A percentile compares a stretch with the other conserved stretches of the same genome.
These are phyloP conservation scores for Abrus pulchellus DNA, from an alignment of 306 rosid genomes.

Conservation along the genomic window DNA sequence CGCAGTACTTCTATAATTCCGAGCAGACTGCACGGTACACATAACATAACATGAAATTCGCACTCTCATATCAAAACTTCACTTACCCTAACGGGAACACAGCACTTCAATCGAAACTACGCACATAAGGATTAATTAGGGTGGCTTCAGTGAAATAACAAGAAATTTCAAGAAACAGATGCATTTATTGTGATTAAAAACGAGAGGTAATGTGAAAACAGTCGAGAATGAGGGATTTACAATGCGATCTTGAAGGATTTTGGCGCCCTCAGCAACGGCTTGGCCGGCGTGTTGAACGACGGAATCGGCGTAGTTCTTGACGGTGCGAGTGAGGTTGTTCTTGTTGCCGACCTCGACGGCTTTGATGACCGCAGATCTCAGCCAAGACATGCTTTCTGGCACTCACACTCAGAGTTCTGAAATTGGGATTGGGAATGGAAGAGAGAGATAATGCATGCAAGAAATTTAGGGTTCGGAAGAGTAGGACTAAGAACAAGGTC, in stretches of 20 bases:
- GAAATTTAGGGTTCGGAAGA: conserved; percentile 41
- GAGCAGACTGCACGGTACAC: conserved; percentile 61
- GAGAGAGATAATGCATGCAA: conserved; percentile 4
- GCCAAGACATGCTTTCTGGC: conserved; percentile 68
- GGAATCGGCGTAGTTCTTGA: conserved; percentile 93
- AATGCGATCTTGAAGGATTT: conserved; percentile 92
- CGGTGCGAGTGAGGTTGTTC: conserved; percentile 93
- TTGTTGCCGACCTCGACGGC: conserved; percentile 96
- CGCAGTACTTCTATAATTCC: conserved; percentile 73
- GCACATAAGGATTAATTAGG: not conserved
- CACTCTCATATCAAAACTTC: conserved; percentile 28
- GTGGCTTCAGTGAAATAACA: not conserved
- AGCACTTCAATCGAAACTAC: not conserved
- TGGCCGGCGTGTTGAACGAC: conserved; percentile 99
- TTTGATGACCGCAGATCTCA: conserved; percentile 93
- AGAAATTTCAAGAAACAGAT: not conserved
- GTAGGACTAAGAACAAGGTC: not conserved
- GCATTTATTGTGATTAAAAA: conserved; percentile 19
- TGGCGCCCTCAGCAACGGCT: conserved; percentile 96
- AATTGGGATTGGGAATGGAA: conserved; percentile 22
- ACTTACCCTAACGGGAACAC: not conserved
- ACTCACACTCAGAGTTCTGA: conserved; percentile 2
- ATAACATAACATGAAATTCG: not conserved
- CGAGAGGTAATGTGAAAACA: not conserved
- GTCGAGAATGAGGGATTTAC: conserved; percentile 52